phyloP scores from a whole-genome alignment of 73 alveolate species.

The Halteria grandinella region DNA sequence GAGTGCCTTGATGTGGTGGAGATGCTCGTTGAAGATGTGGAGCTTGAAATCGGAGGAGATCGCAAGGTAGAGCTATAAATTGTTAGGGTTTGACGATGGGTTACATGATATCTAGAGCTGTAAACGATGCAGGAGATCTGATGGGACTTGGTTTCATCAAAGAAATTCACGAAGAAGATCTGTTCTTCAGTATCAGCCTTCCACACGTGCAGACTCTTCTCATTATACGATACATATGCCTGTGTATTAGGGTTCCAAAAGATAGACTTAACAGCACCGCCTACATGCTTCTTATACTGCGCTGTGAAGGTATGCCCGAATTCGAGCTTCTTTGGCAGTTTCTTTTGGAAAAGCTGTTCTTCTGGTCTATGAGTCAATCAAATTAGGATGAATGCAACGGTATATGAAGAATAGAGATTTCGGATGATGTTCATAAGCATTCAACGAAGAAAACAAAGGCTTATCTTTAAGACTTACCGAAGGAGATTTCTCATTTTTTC shows the following conservation, averaged over 20 bases:
- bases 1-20: constrained; percentile 46
- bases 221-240: constrained; percentile 54
- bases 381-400: no score
- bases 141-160: constrained; percentile 56
- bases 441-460: no score
- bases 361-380: no score
- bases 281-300: constrained; percentile 16
- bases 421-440: no score
- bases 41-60: constrained; percentile 63
- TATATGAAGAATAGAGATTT: no score
- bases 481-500: constrained; percentile 45
- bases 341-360: constrained; percentile 1
- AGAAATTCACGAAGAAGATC: constrained; percentile 49
- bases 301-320: constrained; percentile 41
- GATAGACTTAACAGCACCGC: constrained; percentile 41
- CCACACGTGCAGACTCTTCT: constrained; percentile 71
- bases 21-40: constrained; percentile 59
- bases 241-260: constrained; percentile 40
- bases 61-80: constrained; percentile 58
- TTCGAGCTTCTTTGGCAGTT: constrained; percentile 45
- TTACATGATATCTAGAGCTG: constrained; percentile 45
- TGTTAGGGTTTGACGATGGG: neutral
- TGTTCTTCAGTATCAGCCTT: constrained; percentile 47
- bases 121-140: constrained; percentile 62
- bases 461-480: neutral